Percentiles rank a stretch among this genome's conserved stretches.
Conservation (phyloP, 2,329 filamentous ascomycete genomes). For the Cyphellophora attinorum region DNA sequence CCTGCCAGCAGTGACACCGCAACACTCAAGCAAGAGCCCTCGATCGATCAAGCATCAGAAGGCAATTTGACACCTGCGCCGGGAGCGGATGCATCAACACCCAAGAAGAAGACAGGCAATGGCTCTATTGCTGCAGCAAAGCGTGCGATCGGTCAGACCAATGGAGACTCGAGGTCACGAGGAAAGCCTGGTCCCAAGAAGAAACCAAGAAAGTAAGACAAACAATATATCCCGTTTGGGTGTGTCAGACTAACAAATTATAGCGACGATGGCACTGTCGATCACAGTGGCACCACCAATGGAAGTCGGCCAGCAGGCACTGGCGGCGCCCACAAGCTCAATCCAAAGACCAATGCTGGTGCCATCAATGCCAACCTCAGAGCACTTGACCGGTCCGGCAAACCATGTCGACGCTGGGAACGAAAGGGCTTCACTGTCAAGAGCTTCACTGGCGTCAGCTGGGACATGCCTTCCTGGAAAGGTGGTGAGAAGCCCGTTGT, state of each 20-base stretch:
- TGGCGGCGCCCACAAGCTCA: constrained; percentile 61
- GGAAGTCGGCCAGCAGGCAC: too few relatives aligned
- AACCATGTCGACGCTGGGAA: constrained; percentile 86
- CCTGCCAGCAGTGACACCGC: constrained; percentile 22
- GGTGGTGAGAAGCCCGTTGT: constrained; percentile 37
- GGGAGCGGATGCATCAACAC: constrained; percentile 38
- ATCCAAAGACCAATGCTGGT: constrained; percentile 91
- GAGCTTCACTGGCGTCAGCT: constrained; percentile 80
- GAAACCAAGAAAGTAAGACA: constrained; percentile 80
- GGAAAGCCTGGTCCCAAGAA: constrained; percentile 95
- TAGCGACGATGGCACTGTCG: constrained; percentile 42
- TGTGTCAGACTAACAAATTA: constrained; percentile 6
- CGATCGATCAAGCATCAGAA: constrained; percentile 25
- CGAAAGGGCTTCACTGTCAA: constrained; percentile 75
- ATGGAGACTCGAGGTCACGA: constrained; percentile 58
- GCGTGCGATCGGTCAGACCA: constrained; percentile 42
- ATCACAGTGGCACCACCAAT: constrained; percentile 34
- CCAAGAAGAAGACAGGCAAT: constrained; percentile 60
- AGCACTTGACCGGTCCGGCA: constrained; percentile 82
- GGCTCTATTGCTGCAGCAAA: constrained; percentile 58
- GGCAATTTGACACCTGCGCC: constrained; percentile 26
- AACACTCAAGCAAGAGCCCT: constrained; percentile 31
- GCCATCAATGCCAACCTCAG: constrained; percentile 95
- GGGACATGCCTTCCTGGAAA: constrained; percentile 76
- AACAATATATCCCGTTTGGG: constrained; percentile 3